phyloP scores from a whole-genome alignment of 495 filamentous ascomycete species.

The Achaetomiella virescens region DNA sequence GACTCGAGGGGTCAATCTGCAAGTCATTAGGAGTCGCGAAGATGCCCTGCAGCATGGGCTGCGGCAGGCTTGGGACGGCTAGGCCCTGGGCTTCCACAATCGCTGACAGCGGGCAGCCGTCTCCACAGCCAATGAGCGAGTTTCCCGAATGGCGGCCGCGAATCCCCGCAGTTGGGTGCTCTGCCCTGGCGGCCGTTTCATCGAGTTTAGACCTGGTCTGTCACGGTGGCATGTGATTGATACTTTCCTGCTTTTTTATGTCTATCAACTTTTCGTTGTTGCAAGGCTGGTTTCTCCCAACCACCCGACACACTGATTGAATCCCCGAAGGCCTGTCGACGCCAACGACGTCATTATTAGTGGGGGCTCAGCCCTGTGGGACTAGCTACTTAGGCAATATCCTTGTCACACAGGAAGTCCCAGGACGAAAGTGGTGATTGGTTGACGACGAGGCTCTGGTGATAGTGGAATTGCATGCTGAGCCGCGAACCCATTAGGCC shows the following conservation, averaged over 20 bases:
- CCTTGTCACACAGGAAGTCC: background rate
- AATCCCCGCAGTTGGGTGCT: background rate
- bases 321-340: background rate
- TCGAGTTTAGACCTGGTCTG: background rate
- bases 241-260: no score
- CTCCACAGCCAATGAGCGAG: background rate
- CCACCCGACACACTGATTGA: no score
- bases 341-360: constrained; percentile 5
- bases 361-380: constrained; percentile 12
- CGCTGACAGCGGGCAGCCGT: background rate
- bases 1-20: background rate
- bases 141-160: background rate
- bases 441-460: no score
- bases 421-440: no score
- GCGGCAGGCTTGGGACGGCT: no score
- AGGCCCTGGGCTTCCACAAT: background rate
- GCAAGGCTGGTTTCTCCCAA: no score
- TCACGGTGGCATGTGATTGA: no score
- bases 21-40: background rate
- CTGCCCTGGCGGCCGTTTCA: constrained; percentile 1
- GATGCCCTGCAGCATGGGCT: no score
- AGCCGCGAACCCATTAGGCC: no score
- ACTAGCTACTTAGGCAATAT: background rate
- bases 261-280: no score
- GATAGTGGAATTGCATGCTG: no score